Conservation (phyloP, 2,329 filamentous ascomycete species). For the Fusarium sp. region DNA sequence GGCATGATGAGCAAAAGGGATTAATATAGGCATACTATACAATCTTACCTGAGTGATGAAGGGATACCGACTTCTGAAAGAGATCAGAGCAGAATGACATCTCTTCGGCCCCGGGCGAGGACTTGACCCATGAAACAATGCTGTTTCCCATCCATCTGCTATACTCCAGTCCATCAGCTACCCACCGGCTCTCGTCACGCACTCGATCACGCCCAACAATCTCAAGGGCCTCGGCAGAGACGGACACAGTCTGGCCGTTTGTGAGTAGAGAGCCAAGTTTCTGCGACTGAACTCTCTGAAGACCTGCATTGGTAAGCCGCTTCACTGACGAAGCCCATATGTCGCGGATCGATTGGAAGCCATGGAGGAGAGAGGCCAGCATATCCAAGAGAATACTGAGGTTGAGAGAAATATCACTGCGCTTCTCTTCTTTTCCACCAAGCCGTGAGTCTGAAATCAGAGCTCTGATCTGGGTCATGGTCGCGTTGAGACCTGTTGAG, state of each 20-base stretch:
- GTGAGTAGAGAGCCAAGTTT: slow-evolving; percentile 59
- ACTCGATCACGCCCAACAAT: slow-evolving; percentile 54
- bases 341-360: slow-evolving; percentile 49
- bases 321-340: slow-evolving; percentile 54
- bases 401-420: slow-evolving; percentile 58
- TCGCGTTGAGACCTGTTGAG: slow-evolving; percentile 81
- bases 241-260: slow-evolving; percentile 62
- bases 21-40: not conserved
- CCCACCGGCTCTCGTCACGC: slow-evolving; percentile 61
- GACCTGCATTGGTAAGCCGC: slow-evolving; percentile 34
- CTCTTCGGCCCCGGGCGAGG: slow-evolving; percentile 50
- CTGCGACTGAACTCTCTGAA: slow-evolving; percentile 50
- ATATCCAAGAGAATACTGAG: slow-evolving; percentile 59
- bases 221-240: slow-evolving; percentile 67
- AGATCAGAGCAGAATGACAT: slow-evolving; percentile 60
- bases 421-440: slow-evolving; percentile 51
- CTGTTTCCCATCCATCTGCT: slow-evolving; percentile 78
- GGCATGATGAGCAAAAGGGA: not conserved
- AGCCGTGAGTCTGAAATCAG: slow-evolving; percentile 66
- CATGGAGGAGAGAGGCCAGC: slow-evolving; percentile 55
- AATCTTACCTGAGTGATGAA: slow-evolving; percentile 78
- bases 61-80: slow-evolving; percentile 70
- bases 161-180: slow-evolving; percentile 74
- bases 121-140: slow-evolving; percentile 61
- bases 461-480: slow-evolving; percentile 75